phyloP scores from a whole-genome alignment of 257 asterid genomes.

The Plantago major region DNA sequence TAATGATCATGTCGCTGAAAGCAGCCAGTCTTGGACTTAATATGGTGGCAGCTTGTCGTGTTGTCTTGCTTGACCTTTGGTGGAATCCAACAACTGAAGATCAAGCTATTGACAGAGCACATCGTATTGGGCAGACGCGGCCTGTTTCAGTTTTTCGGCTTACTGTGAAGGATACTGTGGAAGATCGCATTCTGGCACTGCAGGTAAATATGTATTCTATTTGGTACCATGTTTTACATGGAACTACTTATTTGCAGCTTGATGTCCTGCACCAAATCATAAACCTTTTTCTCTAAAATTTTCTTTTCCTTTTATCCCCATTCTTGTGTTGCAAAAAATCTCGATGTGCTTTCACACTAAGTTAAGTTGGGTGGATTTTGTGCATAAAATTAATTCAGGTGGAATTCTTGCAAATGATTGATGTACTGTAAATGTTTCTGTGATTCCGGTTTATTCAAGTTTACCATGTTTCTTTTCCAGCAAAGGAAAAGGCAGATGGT shows the following conservation, averaged over 20 bases:
- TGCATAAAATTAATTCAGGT: no score
- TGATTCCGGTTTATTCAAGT: not conserved
- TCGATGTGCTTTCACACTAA: no score
- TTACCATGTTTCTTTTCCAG: constrained; percentile 30
- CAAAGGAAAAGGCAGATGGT: constrained; percentile 94
- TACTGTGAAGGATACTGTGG: constrained; percentile 92
- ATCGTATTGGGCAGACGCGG: constrained; percentile 93
- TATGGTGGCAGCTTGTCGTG: constrained; percentile 97
- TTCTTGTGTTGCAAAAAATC: no score
- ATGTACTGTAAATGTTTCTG: not conserved
- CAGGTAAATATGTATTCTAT: constrained; percentile 48
- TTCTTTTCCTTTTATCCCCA: no score
- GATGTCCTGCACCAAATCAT: no score
- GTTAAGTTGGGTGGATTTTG: no score
- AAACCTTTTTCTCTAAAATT: no score
- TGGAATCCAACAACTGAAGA: constrained; percentile 99
- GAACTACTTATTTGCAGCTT: no score
- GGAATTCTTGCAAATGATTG: not conserved
- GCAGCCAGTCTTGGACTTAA: constrained; percentile 98
- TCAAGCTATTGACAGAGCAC: constrained; percentile 98
- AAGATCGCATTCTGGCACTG: constrained; percentile 93
- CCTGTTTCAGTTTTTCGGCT: constrained; percentile 89
- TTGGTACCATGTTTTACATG: not conserved
- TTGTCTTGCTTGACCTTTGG: constrained; percentile 93
- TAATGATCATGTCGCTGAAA: constrained; percentile 92